A percentile compares a stretch with the other conserved stretches of the same genome.
These are phyloP conservation scores for Groenewaldozyma sp. DNA, from an alignment of 1,139 yeast species.

Conservation along the genomic window DNA sequence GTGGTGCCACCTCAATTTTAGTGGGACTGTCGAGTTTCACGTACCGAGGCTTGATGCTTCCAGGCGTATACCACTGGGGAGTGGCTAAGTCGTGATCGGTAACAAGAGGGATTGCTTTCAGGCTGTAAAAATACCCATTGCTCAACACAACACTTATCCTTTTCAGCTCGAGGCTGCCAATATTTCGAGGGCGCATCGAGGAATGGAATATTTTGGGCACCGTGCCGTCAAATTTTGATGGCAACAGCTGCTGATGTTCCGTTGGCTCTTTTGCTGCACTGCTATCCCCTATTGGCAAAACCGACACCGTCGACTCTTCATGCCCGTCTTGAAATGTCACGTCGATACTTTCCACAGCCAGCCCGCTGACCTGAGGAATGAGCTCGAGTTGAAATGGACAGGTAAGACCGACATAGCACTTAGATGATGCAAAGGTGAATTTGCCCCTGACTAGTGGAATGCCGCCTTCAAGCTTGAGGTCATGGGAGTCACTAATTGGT, in stretches of 20 bases:
- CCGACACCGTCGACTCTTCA: background rate
- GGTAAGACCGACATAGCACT: constrained; percentile 20
- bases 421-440: constrained; percentile 17
- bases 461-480: constrained; percentile 3
- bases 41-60: constrained; percentile 1
- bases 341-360: constrained; percentile 9
- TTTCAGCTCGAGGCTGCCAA: background rate
- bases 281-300: background rate
- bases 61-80: constrained; percentile 2
- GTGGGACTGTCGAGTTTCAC: constrained; percentile 4
- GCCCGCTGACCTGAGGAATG: constrained; percentile 8
- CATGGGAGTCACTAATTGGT: background rate
- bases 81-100: background rate
- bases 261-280: background rate
- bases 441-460: constrained; percentile 12
- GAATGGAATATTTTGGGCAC: background rate
- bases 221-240: background rate
- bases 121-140: background rate
- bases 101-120: background rate
- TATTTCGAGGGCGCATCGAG: background rate
- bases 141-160: background rate
- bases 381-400: constrained; percentile 17
- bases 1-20: constrained; percentile 18
- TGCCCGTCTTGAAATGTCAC: constrained; percentile 6
- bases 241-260: background rate